Evolutionary conservation across 371 early-diverging fungal species (phyloP), one percentile per base, ranked within the genome.

Genomic region (Circinella umbellata): DNA sequence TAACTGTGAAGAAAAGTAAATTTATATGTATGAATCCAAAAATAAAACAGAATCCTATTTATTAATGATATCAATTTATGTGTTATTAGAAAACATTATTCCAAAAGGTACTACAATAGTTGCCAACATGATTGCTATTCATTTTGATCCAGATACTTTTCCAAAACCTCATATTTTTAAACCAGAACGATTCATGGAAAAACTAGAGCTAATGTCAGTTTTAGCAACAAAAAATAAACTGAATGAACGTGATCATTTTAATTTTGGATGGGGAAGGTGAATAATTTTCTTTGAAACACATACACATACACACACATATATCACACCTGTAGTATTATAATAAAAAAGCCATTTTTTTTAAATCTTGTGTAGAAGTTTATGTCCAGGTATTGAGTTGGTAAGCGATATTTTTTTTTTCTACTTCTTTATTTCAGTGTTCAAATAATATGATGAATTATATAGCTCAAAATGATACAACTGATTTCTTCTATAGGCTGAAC

Each of bases 41-140:
- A n/a, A n/a, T n/a, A 11, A 47, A 11, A 47, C 47, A 47, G 11
- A 47, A 3, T 15, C 4, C 17, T 10, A 54, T 27, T 27, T 27
- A 27, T 27, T 27, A 27, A 27, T 27, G 2, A 27, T 27, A 27
- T 27, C 27, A 27, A 27, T 27, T 1, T 27, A 42, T 42, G 5
- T 53, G 6, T 15, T 51, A 4, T 17, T 51, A 18, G 15, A 18
- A 55, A 71, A 75, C 63, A 47, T 54, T 10, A 79, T 82, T 8
- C 80, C 77, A 5, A 75, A 78, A 64, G 76, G 75, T n/a, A 69
- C 80, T 3, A 59, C 46, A 20, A 27, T 80, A 36, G 55, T 75
- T 36, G 38, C 70, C 36, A 76, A 76, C 47, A 54, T 69, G 46
- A 20, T 38, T 18, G 73, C 61, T 4, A 73, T 73, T 15, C 76